Evolutionary conservation across 2,329 filamentous ascomycete species (phyloP).

Genomic region (Alternaria solani): DNA sequence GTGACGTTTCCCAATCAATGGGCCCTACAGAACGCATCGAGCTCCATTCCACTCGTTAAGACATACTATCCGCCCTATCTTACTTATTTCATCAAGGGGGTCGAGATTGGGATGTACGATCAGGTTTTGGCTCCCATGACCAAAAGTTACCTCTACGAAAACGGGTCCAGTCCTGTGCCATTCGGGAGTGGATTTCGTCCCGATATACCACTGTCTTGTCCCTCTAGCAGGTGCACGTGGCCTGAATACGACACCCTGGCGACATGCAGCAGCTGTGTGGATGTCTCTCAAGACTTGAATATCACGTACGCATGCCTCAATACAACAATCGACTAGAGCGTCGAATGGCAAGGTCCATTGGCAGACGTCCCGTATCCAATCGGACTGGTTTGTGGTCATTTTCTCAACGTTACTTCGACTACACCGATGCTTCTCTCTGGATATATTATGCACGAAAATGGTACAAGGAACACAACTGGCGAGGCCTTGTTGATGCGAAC

Average conservation of each 20-base stretch:
- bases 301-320: slow-evolving; percentile 24
- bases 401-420: slow-evolving; percentile 28
- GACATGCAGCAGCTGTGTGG: slow-evolving; percentile 37
- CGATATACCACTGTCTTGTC: slow-evolving; percentile 39
- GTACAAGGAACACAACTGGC: slow-evolving; percentile 2
- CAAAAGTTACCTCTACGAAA: slow-evolving; percentile 22
- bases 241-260: slow-evolving; percentile 35
- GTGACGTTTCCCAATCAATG: slow-evolving; percentile 32
- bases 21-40: neutral
- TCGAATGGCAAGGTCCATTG: neutral
- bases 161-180: slow-evolving; percentile 29
- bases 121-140: neutral
- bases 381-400: slow-evolving; percentile 37
- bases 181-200: slow-evolving; percentile 37
- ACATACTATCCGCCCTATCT: neutral
- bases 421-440: slow-evolving; percentile 32
- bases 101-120: neutral
- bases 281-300: slow-evolving; percentile 20
- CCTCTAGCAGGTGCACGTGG: slow-evolving; percentile 42
- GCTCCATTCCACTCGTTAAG: neutral
- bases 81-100: neutral
- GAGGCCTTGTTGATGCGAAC: slow-evolving; percentile 23
- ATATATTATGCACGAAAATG: slow-evolving; percentile 13
- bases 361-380: slow-evolving; percentile 15
- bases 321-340: slow-evolving; percentile 28